These are phyloP conservation scores for Aureobasidium sp. DNA, from an alignment of 2,329 filamentous ascomycete species.

Conservation along the genomic window DNA sequence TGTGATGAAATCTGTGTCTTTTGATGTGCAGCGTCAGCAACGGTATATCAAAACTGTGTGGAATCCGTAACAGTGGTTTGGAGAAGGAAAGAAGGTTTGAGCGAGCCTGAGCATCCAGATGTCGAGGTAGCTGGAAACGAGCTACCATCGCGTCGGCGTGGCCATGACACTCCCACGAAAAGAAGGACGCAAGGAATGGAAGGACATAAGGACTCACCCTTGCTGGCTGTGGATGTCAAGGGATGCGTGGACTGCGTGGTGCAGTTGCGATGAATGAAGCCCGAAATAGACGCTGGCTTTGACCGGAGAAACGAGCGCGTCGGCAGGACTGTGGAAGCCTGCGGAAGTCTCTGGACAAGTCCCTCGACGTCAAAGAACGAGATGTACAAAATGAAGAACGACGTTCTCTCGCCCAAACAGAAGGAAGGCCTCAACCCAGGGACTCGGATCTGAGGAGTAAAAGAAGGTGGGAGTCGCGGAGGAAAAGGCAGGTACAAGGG, in stretches of 20 bases:
- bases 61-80: constrained; percentile 8
- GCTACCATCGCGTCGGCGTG: constrained; percentile 10
- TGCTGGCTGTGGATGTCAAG: not conserved
- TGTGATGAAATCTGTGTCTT: not conserved
- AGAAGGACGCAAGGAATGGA: constrained; percentile 2
- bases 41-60: not conserved
- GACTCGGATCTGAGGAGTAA: constrained; percentile 5
- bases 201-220: not conserved
- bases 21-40: not conserved
- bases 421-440: not conserved
- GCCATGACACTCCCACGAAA: constrained; percentile 4
- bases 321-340: not conserved
- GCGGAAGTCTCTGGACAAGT: not conserved
- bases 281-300: not conserved
- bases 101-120: not conserved
- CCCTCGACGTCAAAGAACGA: not conserved
- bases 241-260: not conserved
- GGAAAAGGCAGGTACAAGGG: constrained; percentile 15
- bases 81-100: constrained; percentile 7
- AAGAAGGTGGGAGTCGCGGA: constrained; percentile 8
- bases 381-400: not conserved
- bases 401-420: not conserved
- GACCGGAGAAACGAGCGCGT: not conserved
- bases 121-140: not conserved
- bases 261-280: not conserved